Evolutionary conservation across 306 rosid genomes (phyloP).

Genomic region (Abrus precatorius): DNA sequence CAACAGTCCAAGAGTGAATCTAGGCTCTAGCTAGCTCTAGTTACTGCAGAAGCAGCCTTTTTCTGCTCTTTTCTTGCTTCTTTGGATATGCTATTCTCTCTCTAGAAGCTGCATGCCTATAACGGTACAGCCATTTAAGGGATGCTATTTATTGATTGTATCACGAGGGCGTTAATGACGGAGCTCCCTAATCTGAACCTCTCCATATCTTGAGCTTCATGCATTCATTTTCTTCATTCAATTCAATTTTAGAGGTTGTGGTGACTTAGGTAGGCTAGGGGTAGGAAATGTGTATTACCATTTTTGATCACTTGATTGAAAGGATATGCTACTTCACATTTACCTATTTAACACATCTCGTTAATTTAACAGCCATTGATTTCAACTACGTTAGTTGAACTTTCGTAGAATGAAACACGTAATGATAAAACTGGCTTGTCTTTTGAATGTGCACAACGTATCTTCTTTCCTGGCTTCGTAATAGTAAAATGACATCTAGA

Average conservation of each 20-base stretch:
- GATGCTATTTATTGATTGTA: conserved; percentile 26
- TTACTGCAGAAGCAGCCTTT: conserved; percentile 46
- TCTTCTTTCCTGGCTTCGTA: not conserved
- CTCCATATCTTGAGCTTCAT: conserved; percentile 18
- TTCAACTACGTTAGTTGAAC: not conserved
- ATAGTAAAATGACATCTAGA: not conserved
- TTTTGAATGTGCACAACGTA: not conserved
- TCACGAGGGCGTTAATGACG: conserved; percentile 30
- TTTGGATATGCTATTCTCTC: conserved; percentile 37
- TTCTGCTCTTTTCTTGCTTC: conserved; percentile 39
- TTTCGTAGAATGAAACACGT: not conserved
- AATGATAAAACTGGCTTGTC: not conserved
- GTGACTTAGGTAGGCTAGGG: not conserved
- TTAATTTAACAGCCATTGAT: not conserved
- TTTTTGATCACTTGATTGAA: conserved; percentile 10
- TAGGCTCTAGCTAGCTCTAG: conserved; percentile 20
- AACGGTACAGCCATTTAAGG: conserved; percentile 30
- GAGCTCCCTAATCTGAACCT: conserved; percentile 23
- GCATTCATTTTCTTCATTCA: conserved; percentile 10
- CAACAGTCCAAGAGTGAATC: conserved; percentile 5
- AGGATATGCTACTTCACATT: not conserved
- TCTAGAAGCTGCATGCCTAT: conserved; percentile 40
- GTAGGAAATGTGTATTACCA: not conserved
- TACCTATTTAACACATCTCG: not conserved
- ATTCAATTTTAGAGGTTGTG: conserved; percentile 22